Base-by-base conservation (phyloP, 257 asterid genomes). In the Penstemon davidsonii region DNA sequence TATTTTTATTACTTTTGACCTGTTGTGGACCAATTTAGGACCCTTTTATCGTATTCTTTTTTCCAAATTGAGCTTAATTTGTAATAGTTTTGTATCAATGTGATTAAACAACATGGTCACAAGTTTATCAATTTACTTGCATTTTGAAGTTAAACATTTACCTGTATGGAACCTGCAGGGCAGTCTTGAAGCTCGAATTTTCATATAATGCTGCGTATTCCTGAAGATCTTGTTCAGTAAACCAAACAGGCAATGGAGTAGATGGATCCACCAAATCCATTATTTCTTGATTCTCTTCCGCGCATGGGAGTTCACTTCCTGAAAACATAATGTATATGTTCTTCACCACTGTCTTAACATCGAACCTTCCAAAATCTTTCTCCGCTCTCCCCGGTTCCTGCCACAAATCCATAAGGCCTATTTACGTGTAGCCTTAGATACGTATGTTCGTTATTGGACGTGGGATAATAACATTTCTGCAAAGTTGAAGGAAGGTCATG, bases 371-470 rank as follows among this genome's bases (percentile, higher is more conserved):
- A 66, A 85, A 85, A 70, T 85, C 88, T 45, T 81, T 77, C 75
- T 85, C 90, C 19, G 87, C 83, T 64, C 84, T 73, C 75, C 88
- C 88, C 18, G 84, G 83, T 51, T 85, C 86, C 85, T 82, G 72
- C 68, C 37, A 5, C 18, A 49, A 43, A 61, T 42, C 3, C 49
- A 61, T 25, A 25, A 25, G 33, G 33, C 33, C 33, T 25, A 25
- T 25, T 25, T 25, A 2, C 33, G 33, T 25, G 33, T 25, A 25
- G 33, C 33, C 33, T 25, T 25, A 25, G 33, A 25, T 25, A 25
- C 33, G 33, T 25, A 25, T 25, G 2, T 25, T 25, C 33, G 33
- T 25, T 25, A 25, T 1, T 25, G 2, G 33, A 25, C 2, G 33
- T 25, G 33, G 33, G 33, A 25, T 25, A 0, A 25, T 25, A 25